Conservation (phyloP, 345 rosid species). For the Eutrema yunnanense region DNA sequence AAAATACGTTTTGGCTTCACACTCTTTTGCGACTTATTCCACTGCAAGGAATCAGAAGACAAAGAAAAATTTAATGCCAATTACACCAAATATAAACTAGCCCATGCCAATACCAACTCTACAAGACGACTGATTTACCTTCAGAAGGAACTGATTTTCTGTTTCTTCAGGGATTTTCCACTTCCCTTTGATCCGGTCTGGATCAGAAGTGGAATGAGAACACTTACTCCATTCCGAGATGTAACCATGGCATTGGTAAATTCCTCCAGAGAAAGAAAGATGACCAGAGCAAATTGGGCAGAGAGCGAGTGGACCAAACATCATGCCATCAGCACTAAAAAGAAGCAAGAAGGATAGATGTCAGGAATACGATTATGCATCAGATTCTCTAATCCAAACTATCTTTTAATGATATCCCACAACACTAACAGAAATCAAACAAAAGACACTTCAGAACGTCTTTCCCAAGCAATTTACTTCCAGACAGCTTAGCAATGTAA, state of each 20-base stretch:
- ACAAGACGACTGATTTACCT: conserved; percentile 37
- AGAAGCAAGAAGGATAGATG: conserved; percentile 12
- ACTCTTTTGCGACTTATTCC: conserved; percentile 78
- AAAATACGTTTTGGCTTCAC: conserved; percentile 61
- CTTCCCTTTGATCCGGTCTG: conserved; percentile 62
- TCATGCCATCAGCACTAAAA: conserved; percentile 89
- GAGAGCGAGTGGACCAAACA: conserved; percentile 74
- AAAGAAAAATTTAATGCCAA: not conserved
- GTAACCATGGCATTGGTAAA: conserved; percentile 67
- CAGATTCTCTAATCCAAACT: not conserved
- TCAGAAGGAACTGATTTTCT: conserved; percentile 53
- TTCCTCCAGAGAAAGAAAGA: conserved; percentile 72
- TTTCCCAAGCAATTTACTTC: not conserved
- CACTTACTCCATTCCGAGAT: conserved; percentile 94
- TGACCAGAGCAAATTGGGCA: conserved; percentile 73
- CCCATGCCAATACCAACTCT: not conserved
- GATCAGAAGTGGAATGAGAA: conserved; percentile 65
- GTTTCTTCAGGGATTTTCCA: conserved; percentile 83
- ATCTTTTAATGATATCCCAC: not conserved
- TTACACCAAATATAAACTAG: not conserved
- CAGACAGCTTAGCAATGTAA: not conserved
- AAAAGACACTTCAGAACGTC: not conserved
- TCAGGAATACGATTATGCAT: not conserved
- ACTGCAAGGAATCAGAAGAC: conserved; percentile 44
- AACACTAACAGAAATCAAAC: not conserved